Conservation (phyloP, 305 asterid genomes). For the Fraxinus angustifolia region DNA sequence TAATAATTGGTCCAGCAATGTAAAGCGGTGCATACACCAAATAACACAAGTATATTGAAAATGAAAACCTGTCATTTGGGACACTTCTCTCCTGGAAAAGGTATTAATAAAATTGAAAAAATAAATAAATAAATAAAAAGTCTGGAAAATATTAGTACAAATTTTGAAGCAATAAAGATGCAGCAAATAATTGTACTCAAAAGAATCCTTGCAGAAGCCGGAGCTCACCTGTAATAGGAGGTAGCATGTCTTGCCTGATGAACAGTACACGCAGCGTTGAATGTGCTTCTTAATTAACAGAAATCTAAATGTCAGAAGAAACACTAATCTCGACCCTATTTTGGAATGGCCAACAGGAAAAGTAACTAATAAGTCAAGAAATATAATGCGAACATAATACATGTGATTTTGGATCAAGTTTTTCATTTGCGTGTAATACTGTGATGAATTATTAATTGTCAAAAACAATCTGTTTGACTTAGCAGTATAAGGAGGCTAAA, state of each 20-base stretch:
- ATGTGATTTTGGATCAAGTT: background rate
- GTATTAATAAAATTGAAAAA: slow-evolving; percentile 15
- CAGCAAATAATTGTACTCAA: slow-evolving; percentile 17
- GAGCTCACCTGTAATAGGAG: slow-evolving; percentile 70
- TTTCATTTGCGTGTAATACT: slow-evolving; percentile 12
- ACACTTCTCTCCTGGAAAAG: slow-evolving; percentile 73
- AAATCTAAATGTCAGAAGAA: slow-evolving; percentile 18
- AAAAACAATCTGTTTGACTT: background rate
- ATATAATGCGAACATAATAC: background rate
- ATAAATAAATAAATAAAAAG: background rate
- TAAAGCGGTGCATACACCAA: slow-evolving; percentile 89
- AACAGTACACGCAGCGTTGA: slow-evolving; percentile 69
- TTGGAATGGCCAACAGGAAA: slow-evolving; percentile 14
- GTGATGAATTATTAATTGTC: background rate
- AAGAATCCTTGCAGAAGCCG: slow-evolving; percentile 23
- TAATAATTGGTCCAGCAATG: slow-evolving; percentile 94
- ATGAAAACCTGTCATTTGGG: slow-evolving; percentile 59
- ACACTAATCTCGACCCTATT: slow-evolving; percentile 16
- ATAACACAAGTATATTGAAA: slow-evolving; percentile 74
- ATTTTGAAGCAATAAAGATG: slow-evolving; percentile 8
- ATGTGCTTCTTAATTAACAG: slow-evolving; percentile 64
- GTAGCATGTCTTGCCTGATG: slow-evolving; percentile 84
- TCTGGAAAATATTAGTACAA: background rate
- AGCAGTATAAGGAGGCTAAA: slow-evolving; percentile 17
- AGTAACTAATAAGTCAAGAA: slow-evolving; percentile 1